These are phyloP conservation scores for Crithidia bombi DNA, from an alignment of 208 protist species.

Conservation along the genomic window DNA sequence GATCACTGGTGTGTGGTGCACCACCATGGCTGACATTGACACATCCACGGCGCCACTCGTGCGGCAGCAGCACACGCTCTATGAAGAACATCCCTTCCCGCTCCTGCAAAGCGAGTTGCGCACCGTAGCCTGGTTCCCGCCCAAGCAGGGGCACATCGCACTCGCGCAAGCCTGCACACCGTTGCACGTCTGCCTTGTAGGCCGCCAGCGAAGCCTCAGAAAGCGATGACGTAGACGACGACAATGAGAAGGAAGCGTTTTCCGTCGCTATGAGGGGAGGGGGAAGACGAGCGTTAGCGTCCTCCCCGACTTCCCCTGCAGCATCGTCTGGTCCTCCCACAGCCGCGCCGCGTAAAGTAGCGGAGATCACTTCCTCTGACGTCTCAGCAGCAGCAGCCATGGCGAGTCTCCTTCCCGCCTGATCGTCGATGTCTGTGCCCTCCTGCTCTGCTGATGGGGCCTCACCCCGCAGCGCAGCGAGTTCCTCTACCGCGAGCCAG, in stretches of 20 bases:
- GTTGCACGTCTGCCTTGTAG: constrained; percentile 4
- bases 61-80: constrained; percentile 27
- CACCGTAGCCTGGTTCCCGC: constrained; percentile 24
- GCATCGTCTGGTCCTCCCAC: neutral
- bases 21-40: neutral
- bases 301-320: too few species aligned
- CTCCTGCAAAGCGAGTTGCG: constrained; percentile 11
- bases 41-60: constrained; percentile 8
- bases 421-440: neutral
- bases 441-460: neutral
- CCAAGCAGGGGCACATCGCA: neutral
- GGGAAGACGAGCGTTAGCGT: too few species aligned
- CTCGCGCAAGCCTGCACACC: neutral
- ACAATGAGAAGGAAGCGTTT: neutral
- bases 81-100: constrained; percentile 31
- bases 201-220: constrained; percentile 26
- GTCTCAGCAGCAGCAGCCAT: neutral
- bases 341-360: neutral
- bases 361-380: neutral
- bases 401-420: neutral
- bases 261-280: too few species aligned
- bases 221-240: constrained; percentile 18
- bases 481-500: constrained; percentile 14
- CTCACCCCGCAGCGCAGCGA: constrained; percentile 14
- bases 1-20: too few species aligned